Base-by-base conservation (phyloP, 352 stramenopile species). In the Phytophthora fragariaefolia region DNA sequence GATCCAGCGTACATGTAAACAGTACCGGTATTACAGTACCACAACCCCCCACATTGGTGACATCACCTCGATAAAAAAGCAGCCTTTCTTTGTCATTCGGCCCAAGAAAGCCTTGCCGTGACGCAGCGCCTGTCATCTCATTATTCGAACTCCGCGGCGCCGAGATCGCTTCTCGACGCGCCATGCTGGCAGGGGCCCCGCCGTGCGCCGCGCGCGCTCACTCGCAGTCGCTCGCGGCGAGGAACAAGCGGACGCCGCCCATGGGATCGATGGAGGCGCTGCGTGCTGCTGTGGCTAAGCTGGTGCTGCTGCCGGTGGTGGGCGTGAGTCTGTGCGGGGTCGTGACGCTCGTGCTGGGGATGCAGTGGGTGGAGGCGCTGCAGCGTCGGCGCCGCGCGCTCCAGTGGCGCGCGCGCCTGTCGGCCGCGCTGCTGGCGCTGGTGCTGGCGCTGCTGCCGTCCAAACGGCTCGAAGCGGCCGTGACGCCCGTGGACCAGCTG, bases 291-390 rank as follows among this genome's bases (percentile, higher is more conserved):
- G 50, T 87, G 38, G 70, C 76, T 36, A 80, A 85, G 42, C 66
- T 90, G 42, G 74, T 91, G 48, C 64, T 92, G 57, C 64, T 92
- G 40, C 80, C 84, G 1, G 69, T 91, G 52, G 84, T 92, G 36
- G 86, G 78, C 43, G 63, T 84, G 58, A 85, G 78, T 65, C 57
- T 92, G 15, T 91, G 82, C 69, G 82, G 82, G 32, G 72, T 73
- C 17, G 49, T 92, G 62, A 82, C 73, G 38, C 50, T 86, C 23
- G 27, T 82, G 47, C 60, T 89, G 51, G 73, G 76, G n/a, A 73
- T 90, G 43, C 80, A 87, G 52, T 89, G 78, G 68, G 52, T 92
- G 62, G 80, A 90, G 64, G 71, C 76, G 58, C 60, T 90, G 36
- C 76, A 80, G 45, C 62, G 57, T 15, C 57, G 57, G 20, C 64